A percentile compares a stretch with the other conserved stretches of the same genome.
Conservation (phyloP, 257 asterid genomes). For the Primulina huaijiensis region DNA sequence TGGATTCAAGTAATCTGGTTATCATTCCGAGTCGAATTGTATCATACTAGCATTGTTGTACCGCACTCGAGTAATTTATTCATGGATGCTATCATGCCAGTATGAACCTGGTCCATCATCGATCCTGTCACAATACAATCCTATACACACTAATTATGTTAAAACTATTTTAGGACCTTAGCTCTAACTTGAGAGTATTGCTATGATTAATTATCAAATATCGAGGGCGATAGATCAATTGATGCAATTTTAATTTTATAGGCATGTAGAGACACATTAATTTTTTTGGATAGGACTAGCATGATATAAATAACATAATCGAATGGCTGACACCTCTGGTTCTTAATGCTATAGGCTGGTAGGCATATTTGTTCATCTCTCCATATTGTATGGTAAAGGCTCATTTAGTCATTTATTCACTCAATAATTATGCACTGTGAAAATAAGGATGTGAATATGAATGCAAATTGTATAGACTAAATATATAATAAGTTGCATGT, state of each 20-base stretch:
- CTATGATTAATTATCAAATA: neutral
- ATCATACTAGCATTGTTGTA: neutral
- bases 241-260: neutral
- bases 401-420: no score
- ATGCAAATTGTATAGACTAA: neutral
- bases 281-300: no score
- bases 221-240: neutral
- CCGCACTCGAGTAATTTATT: neutral
- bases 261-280: neutral
- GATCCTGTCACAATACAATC: neutral
- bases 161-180: neutral
- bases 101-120: neutral
- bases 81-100: neutral
- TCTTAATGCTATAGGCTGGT: no score
- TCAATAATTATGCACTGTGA: no score
- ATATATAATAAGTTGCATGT: neutral
- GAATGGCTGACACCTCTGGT: no score
- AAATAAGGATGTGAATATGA: neutral
- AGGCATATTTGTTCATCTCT: no score
- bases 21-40: neutral
- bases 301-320: no score
- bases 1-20: neutral
- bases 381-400: no score
- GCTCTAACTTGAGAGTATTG: neutral
- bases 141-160: neutral